Base-by-base conservation (phyloP, 2,329 filamentous ascomycete species). In the Mycosphaerella sp. region DNA sequence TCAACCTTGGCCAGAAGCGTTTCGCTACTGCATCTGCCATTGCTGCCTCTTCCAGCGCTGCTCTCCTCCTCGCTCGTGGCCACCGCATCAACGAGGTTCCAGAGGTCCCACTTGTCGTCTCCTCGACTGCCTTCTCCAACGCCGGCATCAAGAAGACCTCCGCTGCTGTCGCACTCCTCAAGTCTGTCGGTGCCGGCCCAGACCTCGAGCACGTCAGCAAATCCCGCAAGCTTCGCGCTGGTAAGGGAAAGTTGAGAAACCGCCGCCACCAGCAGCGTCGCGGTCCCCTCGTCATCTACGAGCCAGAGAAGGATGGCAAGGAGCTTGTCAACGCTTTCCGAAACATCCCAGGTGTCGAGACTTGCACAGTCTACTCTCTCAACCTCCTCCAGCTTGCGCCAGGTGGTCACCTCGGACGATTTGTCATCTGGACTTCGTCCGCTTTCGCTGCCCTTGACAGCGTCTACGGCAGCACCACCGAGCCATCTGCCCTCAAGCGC, bases 361-460 rank as follows among this genome's bases (percentile, higher is more conserved):
- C 89, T 63, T 90, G 81, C 71, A 85, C 90, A 65, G 90, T 96
- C 75, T 90, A 86, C 78, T 79, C 89, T 62, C 84, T 98, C 70
- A 96, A 97, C 84, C 90, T 97, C 70, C 89, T 98, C 74, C 93
- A 98, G 82, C 89, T 98, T 72, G 93, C 93, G 64, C 93, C 93
- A 66, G 93, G 93, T 82, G 94, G 93, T 70, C 93, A 98, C 79
- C 87, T 98, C 67, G 93, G 93, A 68, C 93, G 93, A 71, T 98
- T 98, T 84, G 83, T 98, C 75, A 82, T 98, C 82, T 98, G 93
- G 93, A 93, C 93, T 68, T 98, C 94, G 48, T 81, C 88, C 62
- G 93, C 93, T 62, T 97, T 98, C 82, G 85, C 89, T 77, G 88
- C 91, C 62, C 88, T 98, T 61, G 91, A 98, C 78, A 84, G 84